Base-by-base conservation (phyloP, 2,329 filamentous ascomycete genomes). In the Graphiopsis chlorocephala region DNA sequence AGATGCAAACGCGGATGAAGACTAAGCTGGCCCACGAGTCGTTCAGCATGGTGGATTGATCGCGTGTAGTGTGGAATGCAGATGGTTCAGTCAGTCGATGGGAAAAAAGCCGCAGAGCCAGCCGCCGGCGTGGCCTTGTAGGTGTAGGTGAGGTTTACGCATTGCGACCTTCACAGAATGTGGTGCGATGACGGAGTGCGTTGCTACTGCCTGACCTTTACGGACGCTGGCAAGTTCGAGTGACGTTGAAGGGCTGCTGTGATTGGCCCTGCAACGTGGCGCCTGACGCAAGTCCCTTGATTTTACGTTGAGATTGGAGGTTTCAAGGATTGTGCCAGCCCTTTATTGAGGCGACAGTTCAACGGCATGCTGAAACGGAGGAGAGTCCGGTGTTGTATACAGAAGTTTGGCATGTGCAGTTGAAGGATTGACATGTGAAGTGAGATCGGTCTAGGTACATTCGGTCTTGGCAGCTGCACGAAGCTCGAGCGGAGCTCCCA, bases 1-100 rank as follows among this genome's bases (percentile, higher is more conserved):
- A 31, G 53, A 73, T 72, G 42, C 66, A 65, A 14, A 60, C 45
- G 2, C 69, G 68, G 33, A 73, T 72, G 53, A 69, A 65, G 29
- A 65, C 50, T 61, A 70, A 59, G 50, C 69, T 68, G 28, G 57
- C 35, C 1, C 65, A 45, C 12, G 64, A 69, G 63, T 73, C 70
- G 42, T 68, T 57, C 28, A 73, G 60, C 70, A 73, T 72, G 29
- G 20, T 31, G 20, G 20, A 10, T 23, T 38, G 11, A 4, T 55
- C 11, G 45, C n/a, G n/a, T 52, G 14, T 26, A 6, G 20, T 28
- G 23, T 48, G 8, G 47, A 8, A 17, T 31, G 6, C 20, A 8
- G 3, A 20, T n/a, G 14, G 17, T 31, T 53, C 26, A 23, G 17
- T 53, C 53, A 56, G 28, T 38, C 12, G 20, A 8, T 38, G 28